Percentiles rank a stretch among this genome's conserved stretches.
phyloP scores from a whole-genome alignment of 495 filamentous ascomycete species.

The Penicillium ochrochloron region DNA sequence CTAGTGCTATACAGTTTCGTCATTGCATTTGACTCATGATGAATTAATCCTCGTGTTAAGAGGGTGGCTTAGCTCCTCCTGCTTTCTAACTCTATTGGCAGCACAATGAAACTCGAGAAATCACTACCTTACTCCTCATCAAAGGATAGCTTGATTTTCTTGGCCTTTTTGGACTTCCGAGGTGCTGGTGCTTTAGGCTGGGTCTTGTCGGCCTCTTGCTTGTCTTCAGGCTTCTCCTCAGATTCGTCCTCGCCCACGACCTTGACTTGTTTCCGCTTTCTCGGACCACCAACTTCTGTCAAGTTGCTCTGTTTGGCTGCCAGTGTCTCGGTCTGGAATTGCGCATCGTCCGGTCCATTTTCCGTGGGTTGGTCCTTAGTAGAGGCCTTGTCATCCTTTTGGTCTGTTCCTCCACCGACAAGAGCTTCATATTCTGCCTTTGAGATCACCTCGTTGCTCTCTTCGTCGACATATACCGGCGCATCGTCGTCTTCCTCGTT shows the following conservation, averaged over 20 bases:
- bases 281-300: constrained; percentile 48
- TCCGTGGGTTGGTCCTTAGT: constrained; percentile 17
- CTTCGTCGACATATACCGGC: constrained; percentile 55
- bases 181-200: constrained; percentile 30
- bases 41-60: constrained; percentile 24
- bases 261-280: constrained; percentile 51
- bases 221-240: constrained; percentile 22
- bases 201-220: constrained; percentile 29
- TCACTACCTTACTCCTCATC: constrained; percentile 37
- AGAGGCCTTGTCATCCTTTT: constrained; percentile 23
- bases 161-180: constrained; percentile 49
- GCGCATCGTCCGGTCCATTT: constrained; percentile 22
- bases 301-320: constrained; percentile 42
- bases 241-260: constrained; percentile 43
- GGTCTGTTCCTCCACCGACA: constrained; percentile 30
- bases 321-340: constrained; percentile 24
- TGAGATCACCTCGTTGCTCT: constrained; percentile 52
- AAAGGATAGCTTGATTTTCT: constrained; percentile 54
- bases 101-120: neutral
- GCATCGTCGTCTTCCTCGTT: constrained; percentile 50
- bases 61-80: neutral
- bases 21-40: constrained; percentile 30
- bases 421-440: constrained; percentile 54
- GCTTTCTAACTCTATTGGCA: neutral
- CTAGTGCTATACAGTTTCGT: constrained; percentile 13